Base-by-base conservation (phyloP, 495 filamentous ascomycete species). In the Talaromyces proteolyticus region DNA sequence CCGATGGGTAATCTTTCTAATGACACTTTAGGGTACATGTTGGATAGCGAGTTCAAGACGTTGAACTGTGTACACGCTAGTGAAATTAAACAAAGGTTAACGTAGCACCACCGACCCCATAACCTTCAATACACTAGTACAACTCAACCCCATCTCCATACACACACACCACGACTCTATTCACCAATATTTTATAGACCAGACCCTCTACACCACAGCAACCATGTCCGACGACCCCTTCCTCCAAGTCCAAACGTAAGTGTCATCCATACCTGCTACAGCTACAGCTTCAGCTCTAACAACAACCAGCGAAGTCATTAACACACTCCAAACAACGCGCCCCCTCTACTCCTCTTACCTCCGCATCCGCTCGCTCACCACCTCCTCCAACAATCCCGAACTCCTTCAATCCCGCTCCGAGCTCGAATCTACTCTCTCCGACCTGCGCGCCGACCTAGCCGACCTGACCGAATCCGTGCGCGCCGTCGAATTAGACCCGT, bases 271-370 rank as follows among this genome's bases (percentile, higher is more conserved):
- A 34, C 29, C 43, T 46, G 24, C 39, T 44, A 51, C 53, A 14
- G 25, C 44, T 43, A 25, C 37, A 49, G n/a, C n/a, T n/a, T n/a
- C n/a, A n/a, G n/a, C n/a, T n/a, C 36, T 24, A 26, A 26, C 24
- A 29, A 29, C 26, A 49, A 40, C 11, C 52, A 94, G 89, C 63
- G 94, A 98, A 65, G 88, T 96, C 57, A 82, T 93, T 43, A 71
- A 83, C 47, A 84, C 89, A 42, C 84, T 98, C 38, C 78, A 85
- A 58, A 79, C 77, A 41, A 86, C 87, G 52, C 84, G 91, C 11
- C 80, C 89, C 24, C 85, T 95, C 50, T 96, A 96, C 77, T 84
- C 86, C 54, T 96, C 91, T 37, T 97, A 95, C 77, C 83, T 95
- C 37, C 93, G 93, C 63, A 97, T 98, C 71, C 89, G 90, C 59